Percentiles rank a stretch among this genome's conserved stretches.
These are phyloP conservation scores for Podospora fimiseda DNA, from an alignment of 495 filamentous ascomycete species.

Conservation along the genomic window DNA sequence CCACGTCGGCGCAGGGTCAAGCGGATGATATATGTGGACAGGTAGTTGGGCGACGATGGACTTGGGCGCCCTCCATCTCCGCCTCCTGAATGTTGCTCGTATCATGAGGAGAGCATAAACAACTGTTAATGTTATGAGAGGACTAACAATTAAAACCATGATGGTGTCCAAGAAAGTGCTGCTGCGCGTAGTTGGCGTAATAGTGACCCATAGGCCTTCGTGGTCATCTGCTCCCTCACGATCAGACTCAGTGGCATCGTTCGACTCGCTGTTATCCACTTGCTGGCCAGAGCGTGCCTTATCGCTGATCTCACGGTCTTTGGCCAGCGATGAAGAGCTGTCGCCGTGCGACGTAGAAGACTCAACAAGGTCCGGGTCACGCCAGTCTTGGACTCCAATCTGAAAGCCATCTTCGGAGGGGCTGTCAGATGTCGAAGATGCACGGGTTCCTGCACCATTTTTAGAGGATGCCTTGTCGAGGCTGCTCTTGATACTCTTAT, in stretches of 20 bases:
- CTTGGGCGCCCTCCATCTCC: conserved; percentile 93
- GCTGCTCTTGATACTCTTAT: conserved; percentile 30
- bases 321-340: conserved; percentile 6
- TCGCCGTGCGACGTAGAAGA: conserved; percentile 17
- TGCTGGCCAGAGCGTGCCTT: background rate
- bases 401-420: conserved; percentile 62
- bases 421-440: conserved; percentile 16
- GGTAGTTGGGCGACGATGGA: conserved; percentile 92
- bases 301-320: conserved; percentile 7
- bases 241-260: conserved; percentile 1
- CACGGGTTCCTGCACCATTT: conserved; percentile 15
- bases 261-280: background rate
- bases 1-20: conserved; percentile 37
- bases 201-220: conserved; percentile 89
- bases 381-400: conserved; percentile 92
- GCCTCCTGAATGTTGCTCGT: conserved; percentile 79
- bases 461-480: conserved; percentile 29
- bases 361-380: conserved; percentile 70
- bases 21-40: conserved; percentile 87
- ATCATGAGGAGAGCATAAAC: conserved; percentile 87
- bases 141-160: conserved; percentile 85
- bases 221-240: conserved; percentile 40
- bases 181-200: conserved; percentile 85
- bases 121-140: conserved; percentile 82
- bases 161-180: conserved; percentile 96